phyloP scores from a whole-genome alignment of 306 rosid genomes.

The Cajanus cajan region DNA sequence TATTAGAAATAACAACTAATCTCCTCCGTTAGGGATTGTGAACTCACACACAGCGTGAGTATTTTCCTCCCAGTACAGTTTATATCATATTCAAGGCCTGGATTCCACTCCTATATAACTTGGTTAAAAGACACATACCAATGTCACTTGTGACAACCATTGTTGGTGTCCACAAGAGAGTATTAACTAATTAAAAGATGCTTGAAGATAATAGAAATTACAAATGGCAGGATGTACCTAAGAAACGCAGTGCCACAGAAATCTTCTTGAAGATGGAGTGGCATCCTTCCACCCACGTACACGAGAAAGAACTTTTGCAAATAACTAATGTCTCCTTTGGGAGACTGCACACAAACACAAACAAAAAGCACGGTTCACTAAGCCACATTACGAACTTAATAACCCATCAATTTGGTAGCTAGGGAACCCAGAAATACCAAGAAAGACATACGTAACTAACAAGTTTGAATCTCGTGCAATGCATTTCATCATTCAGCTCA shows the following conservation, averaged over 20 bases:
- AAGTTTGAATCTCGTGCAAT: neutral
- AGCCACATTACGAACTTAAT: slow-evolving; percentile 18
- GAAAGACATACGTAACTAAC: neutral
- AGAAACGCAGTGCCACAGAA: slow-evolving; percentile 90
- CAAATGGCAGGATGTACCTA: slow-evolving; percentile 47
- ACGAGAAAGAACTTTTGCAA: slow-evolving; percentile 85
- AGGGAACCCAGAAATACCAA: neutral
- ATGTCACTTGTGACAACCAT: too few species aligned
- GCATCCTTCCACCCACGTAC: slow-evolving; percentile 87
- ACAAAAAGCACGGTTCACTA: slow-evolving; percentile 20
- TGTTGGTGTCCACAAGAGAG: neutral
- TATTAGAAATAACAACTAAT: too few species aligned
- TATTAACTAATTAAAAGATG: neutral
- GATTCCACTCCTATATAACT: too few species aligned
- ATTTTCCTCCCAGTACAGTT: too few species aligned
- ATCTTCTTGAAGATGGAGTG: slow-evolving; percentile 92
- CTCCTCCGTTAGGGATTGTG: too few species aligned
- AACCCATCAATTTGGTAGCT: neutral
- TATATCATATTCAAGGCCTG: too few species aligned
- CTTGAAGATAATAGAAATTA: neutral
- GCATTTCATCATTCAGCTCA: slow-evolving; percentile 9
- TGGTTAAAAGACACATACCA: too few species aligned
- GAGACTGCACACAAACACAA: slow-evolving; percentile 64
- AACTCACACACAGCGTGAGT: too few species aligned
- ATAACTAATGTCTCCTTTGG: slow-evolving; percentile 90